Evolutionary conservation across 2,329 filamentous ascomycete species (phyloP).

Genomic region (Orbilia oligospora): DNA sequence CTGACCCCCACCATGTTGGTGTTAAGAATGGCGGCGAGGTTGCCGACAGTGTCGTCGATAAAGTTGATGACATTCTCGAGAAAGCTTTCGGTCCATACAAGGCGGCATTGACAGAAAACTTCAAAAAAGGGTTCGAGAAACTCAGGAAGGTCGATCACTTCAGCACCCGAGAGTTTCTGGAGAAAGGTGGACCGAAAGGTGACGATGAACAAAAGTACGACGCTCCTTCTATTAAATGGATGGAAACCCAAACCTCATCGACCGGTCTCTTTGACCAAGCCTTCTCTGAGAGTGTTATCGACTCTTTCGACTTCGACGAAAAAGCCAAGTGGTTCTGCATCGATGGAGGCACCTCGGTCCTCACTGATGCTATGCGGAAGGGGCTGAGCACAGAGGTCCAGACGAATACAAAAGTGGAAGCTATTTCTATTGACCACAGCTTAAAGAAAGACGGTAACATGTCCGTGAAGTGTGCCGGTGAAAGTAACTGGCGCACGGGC

Average conservation of each 20-base stretch:
- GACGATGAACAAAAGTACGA: conserved; percentile 24
- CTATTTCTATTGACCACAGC: no score
- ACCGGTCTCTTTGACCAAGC: conserved; percentile 16
- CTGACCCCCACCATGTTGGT: conserved; percentile 2
- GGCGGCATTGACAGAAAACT: conserved; percentile 23
- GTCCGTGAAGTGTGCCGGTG: no score
- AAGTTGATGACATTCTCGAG: neutral
- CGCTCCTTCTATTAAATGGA: conserved; percentile 52
- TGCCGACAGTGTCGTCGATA: conserved; percentile 37
- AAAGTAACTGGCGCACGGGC: no score
- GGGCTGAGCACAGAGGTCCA: neutral
- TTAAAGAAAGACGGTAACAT: no score
- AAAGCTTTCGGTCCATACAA: conserved; percentile 18
- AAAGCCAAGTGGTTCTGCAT: conserved; percentile 18
- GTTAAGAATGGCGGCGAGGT: conserved; percentile 16
- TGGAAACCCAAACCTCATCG: conserved; percentile 25
- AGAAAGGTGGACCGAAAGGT: conserved; percentile 32
- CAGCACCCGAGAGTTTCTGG: conserved; percentile 63
- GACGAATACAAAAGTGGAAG: no score
- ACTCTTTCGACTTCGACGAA: conserved; percentile 22
- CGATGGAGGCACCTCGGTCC: conserved; percentile 9
- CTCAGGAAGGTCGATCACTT: conserved; percentile 57
- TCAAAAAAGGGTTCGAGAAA: conserved; percentile 35
- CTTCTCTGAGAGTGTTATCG: conserved; percentile 8
- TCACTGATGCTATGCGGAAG: neutral